Evolutionary conservation across 1,284 basidiomycete species (phyloP).

Genomic region (Termitomyces sp.): DNA sequence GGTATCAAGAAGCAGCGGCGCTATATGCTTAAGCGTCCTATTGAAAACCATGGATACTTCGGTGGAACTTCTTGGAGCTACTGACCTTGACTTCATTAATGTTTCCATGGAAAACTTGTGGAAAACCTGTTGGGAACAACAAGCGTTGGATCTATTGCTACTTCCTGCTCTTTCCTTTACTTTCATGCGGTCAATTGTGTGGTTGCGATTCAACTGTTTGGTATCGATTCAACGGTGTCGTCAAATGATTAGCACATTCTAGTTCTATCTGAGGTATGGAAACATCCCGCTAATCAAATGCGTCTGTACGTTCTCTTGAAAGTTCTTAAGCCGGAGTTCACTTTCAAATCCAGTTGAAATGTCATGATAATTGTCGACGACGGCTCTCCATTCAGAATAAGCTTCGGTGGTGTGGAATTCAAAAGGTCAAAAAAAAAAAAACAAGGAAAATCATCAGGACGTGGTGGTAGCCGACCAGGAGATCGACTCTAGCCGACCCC

Average conservation of each 20-base stretch:
- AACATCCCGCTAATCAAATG: background rate
- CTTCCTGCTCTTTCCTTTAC: background rate
- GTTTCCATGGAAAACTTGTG: background rate
- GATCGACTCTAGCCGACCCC: background rate
- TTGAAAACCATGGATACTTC: too few relatives aligned
- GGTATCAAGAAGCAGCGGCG: background rate
- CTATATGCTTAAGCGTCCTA: too few relatives aligned
- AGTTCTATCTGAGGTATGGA: background rate
- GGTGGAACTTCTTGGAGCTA: background rate
- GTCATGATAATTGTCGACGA: background rate
- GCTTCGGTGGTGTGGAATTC: background rate
- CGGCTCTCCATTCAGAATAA: background rate
- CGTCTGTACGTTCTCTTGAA: background rate
- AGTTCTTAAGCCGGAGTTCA: background rate
- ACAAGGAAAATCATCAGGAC: background rate
- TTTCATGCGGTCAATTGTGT: background rate
- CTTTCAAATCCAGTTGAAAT: background rate
- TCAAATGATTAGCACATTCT: background rate
- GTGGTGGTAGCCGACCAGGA: background rate
- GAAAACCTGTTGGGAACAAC: background rate
- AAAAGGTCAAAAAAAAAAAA: background rate
- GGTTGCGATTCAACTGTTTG: background rate
- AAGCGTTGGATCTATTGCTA: too few relatives aligned
- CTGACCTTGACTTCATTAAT: background rate
- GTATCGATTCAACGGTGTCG: background rate